These are phyloP conservation scores for Yueomyces sinensis DNA, from an alignment of 805 yeast genomes.

Conservation along the genomic window DNA sequence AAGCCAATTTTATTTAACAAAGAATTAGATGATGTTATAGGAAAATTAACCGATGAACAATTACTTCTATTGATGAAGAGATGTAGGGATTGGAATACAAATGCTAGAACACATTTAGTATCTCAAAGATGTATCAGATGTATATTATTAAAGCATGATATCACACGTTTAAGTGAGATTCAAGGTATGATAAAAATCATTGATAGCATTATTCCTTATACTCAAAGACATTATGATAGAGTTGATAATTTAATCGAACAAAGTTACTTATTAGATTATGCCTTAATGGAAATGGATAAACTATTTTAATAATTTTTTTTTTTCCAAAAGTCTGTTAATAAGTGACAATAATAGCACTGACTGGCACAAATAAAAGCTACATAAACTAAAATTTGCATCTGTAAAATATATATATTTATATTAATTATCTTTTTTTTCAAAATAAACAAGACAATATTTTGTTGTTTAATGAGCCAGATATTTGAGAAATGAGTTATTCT, in stretches of 20 bases:
- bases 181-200: conserved; percentile 55
- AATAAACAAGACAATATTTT: too few relatives aligned
- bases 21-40: conserved; percentile 53
- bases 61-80: conserved; percentile 51
- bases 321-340: too few relatives aligned
- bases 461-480: too few relatives aligned
- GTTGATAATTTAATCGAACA: conserved; percentile 73
- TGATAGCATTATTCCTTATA: conserved; percentile 76
- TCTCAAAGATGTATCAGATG: conserved; percentile 69
- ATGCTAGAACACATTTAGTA: conserved; percentile 62
- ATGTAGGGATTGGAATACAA: conserved; percentile 91
- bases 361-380: background rate
- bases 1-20: conserved; percentile 19
- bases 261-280: conserved; percentile 74
- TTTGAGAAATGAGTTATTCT: too few relatives aligned
- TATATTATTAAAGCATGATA: conserved; percentile 40
- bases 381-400: conserved; percentile 1
- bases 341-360: too few relatives aligned
- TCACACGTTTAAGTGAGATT: conserved; percentile 46
- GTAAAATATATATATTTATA: too few relatives aligned
- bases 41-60: conserved; percentile 44
- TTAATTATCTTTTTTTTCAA: too few relatives aligned
- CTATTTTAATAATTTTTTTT: too few relatives aligned
- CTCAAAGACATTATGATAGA: conserved; percentile 70
- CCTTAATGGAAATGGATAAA: conserved; percentile 63